Percentiles rank a stretch among this genome's conserved stretches.
Conservation (phyloP, 495 filamentous ascomycete species). For the Mytilinidion resinicola region DNA sequence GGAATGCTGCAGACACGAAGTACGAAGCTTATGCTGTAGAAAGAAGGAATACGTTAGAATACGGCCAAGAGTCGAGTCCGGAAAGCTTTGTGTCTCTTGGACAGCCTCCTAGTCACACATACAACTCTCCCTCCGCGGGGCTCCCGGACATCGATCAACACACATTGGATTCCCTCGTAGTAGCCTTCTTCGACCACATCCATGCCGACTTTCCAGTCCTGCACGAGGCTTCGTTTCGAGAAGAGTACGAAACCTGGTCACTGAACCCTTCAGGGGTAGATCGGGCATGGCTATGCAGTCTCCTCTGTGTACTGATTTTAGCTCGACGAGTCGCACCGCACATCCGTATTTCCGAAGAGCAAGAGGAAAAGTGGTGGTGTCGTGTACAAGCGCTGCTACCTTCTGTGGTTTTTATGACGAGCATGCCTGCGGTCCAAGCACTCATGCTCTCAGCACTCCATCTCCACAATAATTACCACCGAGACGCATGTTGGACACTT, state of each 20-base stretch:
- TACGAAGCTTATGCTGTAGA: not conserved
- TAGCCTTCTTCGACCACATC: slow-evolving; percentile 40
- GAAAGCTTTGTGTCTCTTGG: no score
- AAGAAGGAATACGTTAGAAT: no score
- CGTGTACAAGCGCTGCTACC: slow-evolving; percentile 38
- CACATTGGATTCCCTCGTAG: slow-evolving; percentile 36
- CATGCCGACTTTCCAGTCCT: slow-evolving; percentile 44
- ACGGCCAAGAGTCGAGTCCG: no score
- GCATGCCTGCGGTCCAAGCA: slow-evolving; percentile 41
- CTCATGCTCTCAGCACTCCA: slow-evolving; percentile 43
- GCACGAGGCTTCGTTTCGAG: slow-evolving; percentile 41
- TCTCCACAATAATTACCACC: slow-evolving; percentile 43
- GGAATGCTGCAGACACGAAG: slow-evolving; percentile 25
- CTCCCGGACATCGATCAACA: slow-evolving; percentile 15
- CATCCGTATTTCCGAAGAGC: slow-evolving; percentile 29
- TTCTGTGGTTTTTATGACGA: slow-evolving; percentile 38
- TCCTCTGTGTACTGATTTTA: slow-evolving; percentile 43
- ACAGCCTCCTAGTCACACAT: no score
- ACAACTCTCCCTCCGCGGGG: slow-evolving; percentile 13
- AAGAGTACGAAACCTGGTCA: slow-evolving; percentile 37
- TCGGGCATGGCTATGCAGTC: slow-evolving; percentile 42
- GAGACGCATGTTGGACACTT: slow-evolving; percentile 40
- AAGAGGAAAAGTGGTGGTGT: slow-evolving; percentile 32
- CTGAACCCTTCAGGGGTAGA: slow-evolving; percentile 22
- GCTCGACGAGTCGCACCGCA: slow-evolving; percentile 29